phyloP scores from a whole-genome alignment of 2,329 filamentous ascomycete species.

The Colletotrichum gigasporum region DNA sequence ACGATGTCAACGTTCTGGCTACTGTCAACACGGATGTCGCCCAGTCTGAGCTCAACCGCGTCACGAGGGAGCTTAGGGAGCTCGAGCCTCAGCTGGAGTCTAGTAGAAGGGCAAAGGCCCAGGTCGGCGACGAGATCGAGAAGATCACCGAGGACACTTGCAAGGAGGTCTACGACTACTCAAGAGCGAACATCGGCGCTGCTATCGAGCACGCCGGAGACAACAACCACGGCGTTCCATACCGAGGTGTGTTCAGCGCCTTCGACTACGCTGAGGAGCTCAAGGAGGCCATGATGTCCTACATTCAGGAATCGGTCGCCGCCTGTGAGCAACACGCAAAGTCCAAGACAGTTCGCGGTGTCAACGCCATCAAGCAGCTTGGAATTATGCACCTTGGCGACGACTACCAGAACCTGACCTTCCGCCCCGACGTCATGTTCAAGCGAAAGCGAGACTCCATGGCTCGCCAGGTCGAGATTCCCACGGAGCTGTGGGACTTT shows the following conservation, averaged over 20 bases:
- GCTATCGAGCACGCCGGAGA: constrained; percentile 83
- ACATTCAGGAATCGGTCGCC: constrained; percentile 82
- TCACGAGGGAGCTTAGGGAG: constrained; percentile 80
- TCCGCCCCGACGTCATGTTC: constrained; percentile 95
- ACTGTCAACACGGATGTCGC: constrained; percentile 89
- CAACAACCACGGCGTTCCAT: constrained; percentile 81
- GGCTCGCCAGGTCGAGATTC: constrained; percentile 85
- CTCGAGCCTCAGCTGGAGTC: constrained; percentile 88
- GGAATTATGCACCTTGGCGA: constrained; percentile 89
- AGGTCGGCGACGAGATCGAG: constrained; percentile 85
- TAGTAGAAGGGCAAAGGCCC: constrained; percentile 80
- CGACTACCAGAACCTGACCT: constrained; percentile 85
- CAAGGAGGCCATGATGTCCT: constrained; percentile 89
- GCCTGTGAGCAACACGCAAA: constrained; percentile 89
- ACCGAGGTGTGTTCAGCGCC: constrained; percentile 84
- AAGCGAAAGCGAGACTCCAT: constrained; percentile 81
- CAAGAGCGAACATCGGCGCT: constrained; percentile 76
- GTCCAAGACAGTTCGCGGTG: constrained; percentile 78
- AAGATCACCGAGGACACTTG: constrained; percentile 85
- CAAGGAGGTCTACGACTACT: constrained; percentile 85
- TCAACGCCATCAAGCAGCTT: constrained; percentile 87
- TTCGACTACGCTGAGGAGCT: constrained; percentile 95
- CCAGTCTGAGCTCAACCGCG: constrained; percentile 83
- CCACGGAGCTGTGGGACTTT: constrained; percentile 92
- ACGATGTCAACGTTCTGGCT: constrained; percentile 85